Conservation (phyloP, 352 stramenopile species). For the Lagenidium sp. region DNA sequence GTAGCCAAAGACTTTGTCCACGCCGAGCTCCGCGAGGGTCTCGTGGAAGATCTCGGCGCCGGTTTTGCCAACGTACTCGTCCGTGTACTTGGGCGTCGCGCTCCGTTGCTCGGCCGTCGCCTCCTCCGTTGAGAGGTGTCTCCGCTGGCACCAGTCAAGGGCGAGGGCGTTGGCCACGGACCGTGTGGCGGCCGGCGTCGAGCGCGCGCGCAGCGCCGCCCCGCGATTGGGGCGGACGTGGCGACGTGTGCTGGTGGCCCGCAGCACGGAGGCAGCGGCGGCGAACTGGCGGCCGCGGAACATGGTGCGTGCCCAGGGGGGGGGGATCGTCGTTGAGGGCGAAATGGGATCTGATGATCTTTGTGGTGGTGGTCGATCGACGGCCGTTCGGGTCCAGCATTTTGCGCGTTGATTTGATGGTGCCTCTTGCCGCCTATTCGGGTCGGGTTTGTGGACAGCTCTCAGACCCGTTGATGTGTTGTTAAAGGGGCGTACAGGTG, state of each 20-base stretch:
- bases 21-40: slow-evolving; percentile 86
- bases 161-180: slow-evolving; percentile 11
- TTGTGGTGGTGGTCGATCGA: no score
- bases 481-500: no score
- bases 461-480: no score
- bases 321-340: no score
- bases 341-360: no score
- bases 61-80: slow-evolving; percentile 88
- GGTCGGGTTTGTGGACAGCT: no score
- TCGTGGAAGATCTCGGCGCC: slow-evolving; percentile 93
- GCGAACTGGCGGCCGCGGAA: slow-evolving; percentile 16
- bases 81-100: slow-evolving; percentile 31
- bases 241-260: no score
- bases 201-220: slow-evolving; percentile 9
- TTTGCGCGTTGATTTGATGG: no score
- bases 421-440: no score
- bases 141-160: slow-evolving; percentile 18
- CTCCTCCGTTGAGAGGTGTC: slow-evolving; percentile 15
- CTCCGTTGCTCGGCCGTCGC: slow-evolving; percentile 1
- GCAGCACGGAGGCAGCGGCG: no score
- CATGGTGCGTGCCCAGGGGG: no score
- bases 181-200: slow-evolving; percentile 9
- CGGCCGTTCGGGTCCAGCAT: no score
- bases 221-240: background rate
- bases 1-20: slow-evolving; percentile 92